A percentile compares a stretch with the other conserved stretches of the same genome.
Conservation (phyloP, 768 basidiomycete genomes). For the Hysterangium stoloniferum region DNA sequence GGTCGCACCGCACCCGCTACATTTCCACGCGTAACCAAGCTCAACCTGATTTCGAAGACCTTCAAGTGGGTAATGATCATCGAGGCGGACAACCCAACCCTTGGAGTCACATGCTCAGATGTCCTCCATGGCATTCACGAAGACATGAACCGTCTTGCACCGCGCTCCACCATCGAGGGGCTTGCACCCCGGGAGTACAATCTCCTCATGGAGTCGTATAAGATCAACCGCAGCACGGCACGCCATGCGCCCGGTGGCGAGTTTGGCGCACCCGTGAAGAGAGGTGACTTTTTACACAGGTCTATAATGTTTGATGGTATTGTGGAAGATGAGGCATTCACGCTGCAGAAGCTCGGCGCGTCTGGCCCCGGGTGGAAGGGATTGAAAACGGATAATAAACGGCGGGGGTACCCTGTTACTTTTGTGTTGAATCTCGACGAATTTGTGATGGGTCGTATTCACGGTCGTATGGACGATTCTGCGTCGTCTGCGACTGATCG, state of each 20-base stretch:
- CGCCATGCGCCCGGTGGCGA: slow-evolving; percentile 61
- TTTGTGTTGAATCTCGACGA: no score
- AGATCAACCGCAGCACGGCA: slow-evolving; percentile 57
- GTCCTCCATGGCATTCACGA: slow-evolving; percentile 47
- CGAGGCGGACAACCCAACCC: slow-evolving; percentile 31
- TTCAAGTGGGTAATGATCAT: slow-evolving; percentile 53
- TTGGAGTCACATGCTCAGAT: slow-evolving; percentile 63
- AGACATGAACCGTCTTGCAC: slow-evolving; percentile 36
- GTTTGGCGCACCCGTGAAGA: slow-evolving; percentile 53
- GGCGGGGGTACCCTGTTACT: no score
- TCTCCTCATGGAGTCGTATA: slow-evolving; percentile 50
- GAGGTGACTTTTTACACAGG: slow-evolving; percentile 58
- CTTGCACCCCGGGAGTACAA: slow-evolving; percentile 41
- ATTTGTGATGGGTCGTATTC: no score
- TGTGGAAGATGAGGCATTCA: slow-evolving; percentile 29
- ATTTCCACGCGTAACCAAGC: slow-evolving; percentile 44
- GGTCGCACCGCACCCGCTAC: slow-evolving; percentile 62
- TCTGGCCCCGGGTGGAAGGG: slow-evolving; percentile 9
- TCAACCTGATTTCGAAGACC: slow-evolving; percentile 44
- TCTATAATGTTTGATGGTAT: slow-evolving; percentile 61
- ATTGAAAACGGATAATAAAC: neutral
- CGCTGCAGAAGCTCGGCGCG: slow-evolving; percentile 1
- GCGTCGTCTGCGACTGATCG: no score
- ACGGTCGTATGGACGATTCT: no score
- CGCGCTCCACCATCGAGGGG: neutral